Percentiles rank a stretch among this genome's conserved stretches.
These are phyloP conservation scores for Geranium rotundifolium DNA, from an alignment of 345 rosid genomes.

Conservation along the genomic window DNA sequence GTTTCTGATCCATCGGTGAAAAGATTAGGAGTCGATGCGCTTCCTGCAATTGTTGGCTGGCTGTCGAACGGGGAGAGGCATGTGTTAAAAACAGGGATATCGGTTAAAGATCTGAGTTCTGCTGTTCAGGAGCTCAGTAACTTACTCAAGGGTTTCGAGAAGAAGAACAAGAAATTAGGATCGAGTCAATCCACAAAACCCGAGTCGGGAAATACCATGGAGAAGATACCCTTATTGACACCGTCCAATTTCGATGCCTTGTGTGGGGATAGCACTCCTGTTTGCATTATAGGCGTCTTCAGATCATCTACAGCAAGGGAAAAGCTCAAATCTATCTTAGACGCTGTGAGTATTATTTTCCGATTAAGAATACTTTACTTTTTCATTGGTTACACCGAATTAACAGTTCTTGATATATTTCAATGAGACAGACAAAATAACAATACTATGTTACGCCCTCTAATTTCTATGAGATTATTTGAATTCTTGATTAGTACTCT, in stretches of 20 bases:
- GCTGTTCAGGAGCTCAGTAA: constrained; percentile 53
- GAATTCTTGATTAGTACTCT: no score
- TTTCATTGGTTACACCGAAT: no score
- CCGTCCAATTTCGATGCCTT: constrained; percentile 39
- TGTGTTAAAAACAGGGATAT: constrained; percentile 49
- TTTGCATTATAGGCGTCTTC: constrained; percentile 76
- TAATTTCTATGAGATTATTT: no score
- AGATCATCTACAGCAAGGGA: constrained; percentile 51
- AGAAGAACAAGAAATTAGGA: constrained; percentile 53
- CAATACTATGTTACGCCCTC: no score
- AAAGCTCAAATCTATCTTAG: constrained; percentile 45
- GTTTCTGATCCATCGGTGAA: constrained; percentile 35
- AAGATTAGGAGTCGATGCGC: constrained; percentile 54
- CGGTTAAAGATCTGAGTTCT: constrained; percentile 65
- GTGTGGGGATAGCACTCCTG: constrained; percentile 62
- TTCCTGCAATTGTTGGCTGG: constrained; percentile 90
- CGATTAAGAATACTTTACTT: background rate
- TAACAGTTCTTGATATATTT: no score
- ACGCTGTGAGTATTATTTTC: constrained; percentile 31
- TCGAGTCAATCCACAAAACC: constrained; percentile 32
- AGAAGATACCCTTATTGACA: constrained; percentile 38
- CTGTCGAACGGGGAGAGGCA: constrained; percentile 71
- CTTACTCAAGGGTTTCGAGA: constrained; percentile 60
- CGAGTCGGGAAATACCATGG: constrained; percentile 22
- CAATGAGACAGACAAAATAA: no score